These are phyloP conservation scores for Lachnellula subtilissima DNA, from an alignment of 2,329 filamentous ascomycete species.

Conservation along the genomic window DNA sequence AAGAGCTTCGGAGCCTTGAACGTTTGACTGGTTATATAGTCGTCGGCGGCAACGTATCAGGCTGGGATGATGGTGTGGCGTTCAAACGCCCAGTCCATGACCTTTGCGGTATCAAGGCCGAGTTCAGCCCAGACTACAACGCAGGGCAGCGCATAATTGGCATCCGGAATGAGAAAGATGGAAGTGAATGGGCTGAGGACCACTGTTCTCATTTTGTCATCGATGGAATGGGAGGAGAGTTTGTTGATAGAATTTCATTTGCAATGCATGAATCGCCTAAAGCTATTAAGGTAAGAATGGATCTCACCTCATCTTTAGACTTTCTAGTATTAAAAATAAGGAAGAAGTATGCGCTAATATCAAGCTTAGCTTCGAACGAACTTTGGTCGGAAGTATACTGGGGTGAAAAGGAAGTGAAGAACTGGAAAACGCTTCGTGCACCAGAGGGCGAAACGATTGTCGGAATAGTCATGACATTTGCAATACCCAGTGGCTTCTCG, in stretches of 20 bases:
- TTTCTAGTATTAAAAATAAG: not conserved
- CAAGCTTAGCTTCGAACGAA: slow-evolving; percentile 4
- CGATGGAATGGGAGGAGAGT: slow-evolving; percentile 4
- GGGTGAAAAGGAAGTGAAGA: not conserved
- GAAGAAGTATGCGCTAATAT: not conserved
- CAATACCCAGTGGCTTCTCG: not conserved
- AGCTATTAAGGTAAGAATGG: not conserved
- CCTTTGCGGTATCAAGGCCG: slow-evolving; percentile 4
- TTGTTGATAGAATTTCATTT: slow-evolving; percentile 1
- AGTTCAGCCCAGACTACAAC: not conserved
- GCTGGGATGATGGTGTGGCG: not conserved
- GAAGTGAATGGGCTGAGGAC: not conserved
- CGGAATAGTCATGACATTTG: slow-evolving; percentile 5
- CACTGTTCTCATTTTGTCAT: slow-evolving; percentile 8
- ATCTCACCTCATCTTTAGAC: not conserved
- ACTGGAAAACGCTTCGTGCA: slow-evolving; percentile 1
- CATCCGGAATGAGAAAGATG: not conserved
- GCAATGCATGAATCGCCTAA: not conserved
- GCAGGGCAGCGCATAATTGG: not conserved
- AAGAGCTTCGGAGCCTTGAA: slow-evolving; percentile 3
- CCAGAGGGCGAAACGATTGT: not conserved
- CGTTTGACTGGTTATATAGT: slow-evolving; percentile 1
- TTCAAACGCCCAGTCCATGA: not conserved
- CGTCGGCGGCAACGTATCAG: not conserved
- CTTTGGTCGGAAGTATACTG: slow-evolving; percentile 2